A percentile compares a stretch with the other conserved stretches of the same genome.
These are phyloP conservation scores for Primulina eburnea DNA, from an alignment of 257 asterid species.

Conservation along the genomic window DNA sequence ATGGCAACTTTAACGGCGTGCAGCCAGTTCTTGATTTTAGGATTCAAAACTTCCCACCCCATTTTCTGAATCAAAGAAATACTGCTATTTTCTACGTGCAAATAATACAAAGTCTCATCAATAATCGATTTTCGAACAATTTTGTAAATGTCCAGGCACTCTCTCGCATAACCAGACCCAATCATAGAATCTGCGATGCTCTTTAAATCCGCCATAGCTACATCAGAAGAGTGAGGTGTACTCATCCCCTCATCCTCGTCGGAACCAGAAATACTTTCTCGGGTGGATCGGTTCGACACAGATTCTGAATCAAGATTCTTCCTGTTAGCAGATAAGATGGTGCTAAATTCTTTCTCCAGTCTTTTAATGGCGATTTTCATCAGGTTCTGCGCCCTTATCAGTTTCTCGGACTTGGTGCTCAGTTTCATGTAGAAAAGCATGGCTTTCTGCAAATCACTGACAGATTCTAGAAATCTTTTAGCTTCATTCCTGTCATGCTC, in stretches of 20 bases:
- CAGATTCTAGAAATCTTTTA: slow-evolving; percentile 39
- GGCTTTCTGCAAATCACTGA: slow-evolving; percentile 39
- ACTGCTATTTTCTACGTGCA: slow-evolving; percentile 58
- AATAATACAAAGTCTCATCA: slow-evolving; percentile 62
- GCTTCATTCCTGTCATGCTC: slow-evolving; percentile 40
- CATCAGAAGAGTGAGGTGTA: slow-evolving; percentile 28
- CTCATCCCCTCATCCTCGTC: slow-evolving; percentile 31
- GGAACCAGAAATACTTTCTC: slow-evolving; percentile 40
- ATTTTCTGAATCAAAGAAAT: slow-evolving; percentile 58
- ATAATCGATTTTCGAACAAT: slow-evolving; percentile 60
- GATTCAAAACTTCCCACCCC: slow-evolving; percentile 61
- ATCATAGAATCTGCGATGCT: slow-evolving; percentile 75
- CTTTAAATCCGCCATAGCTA: slow-evolving; percentile 48
- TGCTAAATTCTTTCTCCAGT: slow-evolving; percentile 60
- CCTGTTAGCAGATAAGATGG: slow-evolving; percentile 40
- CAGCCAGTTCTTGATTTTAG: slow-evolving; percentile 55
- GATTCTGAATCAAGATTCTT: slow-evolving; percentile 58
- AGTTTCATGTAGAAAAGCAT: slow-evolving; percentile 52
- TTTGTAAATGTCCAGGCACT: slow-evolving; percentile 55
- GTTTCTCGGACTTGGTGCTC: slow-evolving; percentile 34
- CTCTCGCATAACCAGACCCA: slow-evolving; percentile 62
- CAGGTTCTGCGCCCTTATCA: slow-evolving; percentile 54
- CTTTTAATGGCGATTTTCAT: slow-evolving; percentile 71
- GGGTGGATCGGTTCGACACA: slow-evolving; percentile 26
- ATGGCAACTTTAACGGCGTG: slow-evolving; percentile 49